Conservation (phyloP, 345 rosid genomes). For the Carallia brachiata region DNA sequence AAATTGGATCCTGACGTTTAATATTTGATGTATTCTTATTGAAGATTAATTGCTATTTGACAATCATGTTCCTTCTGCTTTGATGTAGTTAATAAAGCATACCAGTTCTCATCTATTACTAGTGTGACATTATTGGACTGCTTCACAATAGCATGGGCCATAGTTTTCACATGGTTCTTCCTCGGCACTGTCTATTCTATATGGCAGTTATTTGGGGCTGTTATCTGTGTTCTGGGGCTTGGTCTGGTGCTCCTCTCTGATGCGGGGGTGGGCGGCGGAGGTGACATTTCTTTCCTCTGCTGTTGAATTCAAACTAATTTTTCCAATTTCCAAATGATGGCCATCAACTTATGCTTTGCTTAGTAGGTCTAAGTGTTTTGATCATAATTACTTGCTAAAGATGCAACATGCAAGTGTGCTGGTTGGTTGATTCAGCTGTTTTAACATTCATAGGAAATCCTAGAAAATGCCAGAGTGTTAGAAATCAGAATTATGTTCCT, state of each 20-base stretch:
- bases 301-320: not conserved
- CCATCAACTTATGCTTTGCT: not conserved
- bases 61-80: not conserved
- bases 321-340: not conserved
- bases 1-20: not conserved
- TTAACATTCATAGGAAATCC: too few relatives aligned
- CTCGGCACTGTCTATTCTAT: constrained; percentile 50
- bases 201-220: constrained; percentile 55
- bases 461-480: too few relatives aligned
- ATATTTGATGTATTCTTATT: not conserved
- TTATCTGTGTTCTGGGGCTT: constrained; percentile 50
- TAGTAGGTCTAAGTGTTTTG: not conserved
- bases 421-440: too few relatives aligned
- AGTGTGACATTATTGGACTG: constrained; percentile 63
- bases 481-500: not conserved
- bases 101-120: constrained; percentile 58
- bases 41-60: not conserved
- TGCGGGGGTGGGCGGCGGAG: constrained; percentile 57
- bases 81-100: constrained; percentile 59
- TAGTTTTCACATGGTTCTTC: constrained; percentile 50
- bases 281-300: constrained; percentile 20
- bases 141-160: constrained; percentile 53
- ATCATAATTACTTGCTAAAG: too few relatives aligned
- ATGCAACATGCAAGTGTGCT: too few relatives aligned
- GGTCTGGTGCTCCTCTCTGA: constrained; percentile 61